Evolutionary conservation across 78 protist species (phyloP), one percentile per base, ranked within the genome.

Genomic region (Polysphondylium violaceum): DNA sequence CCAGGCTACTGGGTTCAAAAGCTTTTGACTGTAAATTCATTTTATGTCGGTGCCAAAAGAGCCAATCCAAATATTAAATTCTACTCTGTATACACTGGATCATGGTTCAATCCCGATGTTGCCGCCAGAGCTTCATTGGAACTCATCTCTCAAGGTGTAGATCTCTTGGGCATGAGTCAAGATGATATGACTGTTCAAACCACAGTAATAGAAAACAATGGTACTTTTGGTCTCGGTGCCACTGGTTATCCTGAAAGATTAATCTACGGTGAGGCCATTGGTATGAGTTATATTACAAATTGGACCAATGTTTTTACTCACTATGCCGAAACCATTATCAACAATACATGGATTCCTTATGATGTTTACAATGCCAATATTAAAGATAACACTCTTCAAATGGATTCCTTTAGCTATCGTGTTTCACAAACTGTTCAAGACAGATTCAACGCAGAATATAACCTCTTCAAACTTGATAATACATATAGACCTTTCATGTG

Each of bases 141-240:
- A 14, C 27, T 61, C 19, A 65, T 65, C 23, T 17, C n/a, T 9
- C 27, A 69, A 29, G 60, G 60, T 44, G 87, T 64, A 0, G 87
- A 76, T 31, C 27, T 44, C 1, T 44, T 76, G 58, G 87, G 75
- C 33, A 59, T 61, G 87, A 33, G 55, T 0, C 50, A 65, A 31
- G 87, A 76, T 33, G 87, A 76, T 44, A 65, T 76, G 44, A 36
- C 74, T 6, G 87, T 76, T 29, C 87, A 76, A 76, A 17, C 58
- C 8, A 44, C 56, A 19, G 25, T 58, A 7, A 63, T 63, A 21
- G 87, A 38, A n/a, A 38, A 16, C 27, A 21, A 29, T n/a, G 74
- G 58, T 2, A 3, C 4, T n/a, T 12, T 58, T 16, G 76, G 59
- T 43, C 41, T 76, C 25, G 71, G 87, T 44, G 51, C 69, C 21